These are phyloP conservation scores for Venustampulla echinocandica DNA, from an alignment of 495 filamentous ascomycete species.

Conservation along the genomic window DNA sequence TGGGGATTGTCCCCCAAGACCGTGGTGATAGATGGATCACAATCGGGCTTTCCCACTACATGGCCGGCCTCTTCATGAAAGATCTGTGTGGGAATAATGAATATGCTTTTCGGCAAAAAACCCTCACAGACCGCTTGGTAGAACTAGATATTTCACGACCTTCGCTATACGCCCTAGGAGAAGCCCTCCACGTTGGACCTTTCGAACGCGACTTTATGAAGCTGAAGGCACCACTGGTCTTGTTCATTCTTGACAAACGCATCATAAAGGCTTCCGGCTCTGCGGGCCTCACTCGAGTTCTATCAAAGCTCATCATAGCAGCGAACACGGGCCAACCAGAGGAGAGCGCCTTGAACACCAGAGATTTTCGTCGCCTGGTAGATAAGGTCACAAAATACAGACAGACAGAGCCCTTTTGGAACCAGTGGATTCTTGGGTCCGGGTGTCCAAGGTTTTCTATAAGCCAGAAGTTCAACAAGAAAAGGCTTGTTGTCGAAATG, in stretches of 20 bases:
- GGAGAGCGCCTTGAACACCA: slow-evolving; percentile 64
- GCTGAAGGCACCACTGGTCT: slow-evolving; percentile 82
- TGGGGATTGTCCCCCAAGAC: slow-evolving; percentile 74
- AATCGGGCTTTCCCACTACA: slow-evolving; percentile 83
- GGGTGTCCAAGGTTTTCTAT: slow-evolving; percentile 83
- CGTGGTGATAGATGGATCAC: slow-evolving; percentile 85
- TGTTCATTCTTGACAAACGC: slow-evolving; percentile 88
- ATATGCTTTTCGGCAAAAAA: slow-evolving; percentile 84
- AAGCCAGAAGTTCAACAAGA: slow-evolving; percentile 91
- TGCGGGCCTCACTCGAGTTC: slow-evolving; percentile 73
- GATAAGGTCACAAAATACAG: slow-evolving; percentile 82
- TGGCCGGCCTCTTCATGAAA: slow-evolving; percentile 86
- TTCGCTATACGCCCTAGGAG: slow-evolving; percentile 71
- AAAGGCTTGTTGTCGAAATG: slow-evolving; percentile 92
- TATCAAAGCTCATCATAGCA: slow-evolving; percentile 70
- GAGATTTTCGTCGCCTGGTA: slow-evolving; percentile 67
- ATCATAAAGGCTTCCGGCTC: slow-evolving; percentile 79
- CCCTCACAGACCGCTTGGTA: slow-evolving; percentile 68
- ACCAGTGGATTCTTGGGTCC: slow-evolving; percentile 82
- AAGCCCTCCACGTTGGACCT: slow-evolving; percentile 66
- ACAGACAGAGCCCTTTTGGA: slow-evolving; percentile 71
- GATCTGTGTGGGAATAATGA: slow-evolving; percentile 89
- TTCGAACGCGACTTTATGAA: slow-evolving; percentile 82
- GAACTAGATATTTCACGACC: slow-evolving; percentile 76
- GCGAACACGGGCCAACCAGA: slow-evolving; percentile 64